Evolutionary conservation across 768 basidiomycete genomes (phyloP), one percentile per base, ranked within the genome.

Genomic region (Calocybe cyanea): DNA sequence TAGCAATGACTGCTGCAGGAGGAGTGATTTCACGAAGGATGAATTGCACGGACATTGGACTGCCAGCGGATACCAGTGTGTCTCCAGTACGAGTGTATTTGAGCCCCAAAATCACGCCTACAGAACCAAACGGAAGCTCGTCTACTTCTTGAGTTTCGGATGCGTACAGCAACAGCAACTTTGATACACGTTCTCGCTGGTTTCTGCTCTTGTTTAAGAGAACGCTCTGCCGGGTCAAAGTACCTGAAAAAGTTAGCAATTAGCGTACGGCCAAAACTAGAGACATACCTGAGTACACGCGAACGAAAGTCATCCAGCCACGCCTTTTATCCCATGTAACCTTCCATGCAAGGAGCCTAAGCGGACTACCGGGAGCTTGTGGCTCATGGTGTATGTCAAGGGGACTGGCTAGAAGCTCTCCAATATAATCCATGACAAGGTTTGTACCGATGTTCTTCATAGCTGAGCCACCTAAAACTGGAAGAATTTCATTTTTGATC

Each of bases 261-360:
- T 31, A 11, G n/a, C 38, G 25, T 38, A 7, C 28, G 7, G 21
- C n/a, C 30, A 46, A 39, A 45, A 39, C 34, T 15, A 53, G 32
- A 13, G 3, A 62, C 70, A 50, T 60, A 88, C 90, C 91, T 43
- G 90, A 91, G 63, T 93, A 93, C 15, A 93, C 78, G 19, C 91
- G 75, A 31, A 93, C 84, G 59, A 91, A 93, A 1, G 91, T 92
- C 89, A 93, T 91, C 91, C 91, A 93, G 18, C 91, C 91, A 45
- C 68, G 64, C 54, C 75, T 78, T 47, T 81, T 81, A 57, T 93
- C 89, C 90, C 89, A 92, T 23, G 70, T 73, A 17, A 93, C 91
- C 60, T 93, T 93, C 91, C 92, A 93, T 2, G 87, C 91, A 20
- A 93, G 69, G 51, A 84, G 62, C 28, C 77, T 80, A 18, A 87